A percentile compares a stretch with the other conserved stretches of the same genome.
phyloP scores from a whole-genome alignment of 2,329 filamentous ascomycete genomes.

The Lachnum nothofagi region DNA sequence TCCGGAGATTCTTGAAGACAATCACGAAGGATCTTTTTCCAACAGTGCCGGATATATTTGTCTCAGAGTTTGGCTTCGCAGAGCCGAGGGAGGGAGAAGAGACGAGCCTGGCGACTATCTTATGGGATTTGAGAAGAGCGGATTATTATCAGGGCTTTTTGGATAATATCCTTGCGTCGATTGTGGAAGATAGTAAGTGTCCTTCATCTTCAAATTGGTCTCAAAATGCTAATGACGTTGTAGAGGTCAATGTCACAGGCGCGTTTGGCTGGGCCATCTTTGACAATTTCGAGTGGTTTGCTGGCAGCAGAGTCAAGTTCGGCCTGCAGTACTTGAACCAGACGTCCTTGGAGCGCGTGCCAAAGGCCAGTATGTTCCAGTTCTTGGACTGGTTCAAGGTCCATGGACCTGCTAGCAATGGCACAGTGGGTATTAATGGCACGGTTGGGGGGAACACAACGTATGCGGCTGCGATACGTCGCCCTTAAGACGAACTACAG shows the following conservation, averaged over 20 bases:
- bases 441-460: no score
- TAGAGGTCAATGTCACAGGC: conserved; percentile 65
- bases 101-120: conserved; percentile 38
- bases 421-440: background rate
- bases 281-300: conserved; percentile 51
- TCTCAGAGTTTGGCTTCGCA: conserved; percentile 30
- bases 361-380: conserved; percentile 30
- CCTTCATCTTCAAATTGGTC: background rate
- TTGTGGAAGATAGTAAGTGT: conserved; percentile 53
- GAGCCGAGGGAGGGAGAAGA: conserved; percentile 27
- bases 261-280: conserved; percentile 87
- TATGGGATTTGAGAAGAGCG: conserved; percentile 74
- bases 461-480: no score
- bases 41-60: conserved; percentile 30
- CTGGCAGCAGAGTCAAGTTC: conserved; percentile 22
- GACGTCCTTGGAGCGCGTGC: conserved; percentile 28
- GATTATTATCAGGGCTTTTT: conserved; percentile 75
- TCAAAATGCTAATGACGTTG: background rate
- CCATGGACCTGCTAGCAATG: conserved; percentile 16
- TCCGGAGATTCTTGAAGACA: conserved; percentile 38
- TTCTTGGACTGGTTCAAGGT: conserved; percentile 28
- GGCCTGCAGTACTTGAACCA: conserved; percentile 35
- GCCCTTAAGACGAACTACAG: no score
- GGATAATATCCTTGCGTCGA: conserved; percentile 55
- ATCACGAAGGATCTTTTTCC: conserved; percentile 40